Evolutionary conservation across 345 rosid species (phyloP).

Genomic region (Carallia pectinifolia): DNA sequence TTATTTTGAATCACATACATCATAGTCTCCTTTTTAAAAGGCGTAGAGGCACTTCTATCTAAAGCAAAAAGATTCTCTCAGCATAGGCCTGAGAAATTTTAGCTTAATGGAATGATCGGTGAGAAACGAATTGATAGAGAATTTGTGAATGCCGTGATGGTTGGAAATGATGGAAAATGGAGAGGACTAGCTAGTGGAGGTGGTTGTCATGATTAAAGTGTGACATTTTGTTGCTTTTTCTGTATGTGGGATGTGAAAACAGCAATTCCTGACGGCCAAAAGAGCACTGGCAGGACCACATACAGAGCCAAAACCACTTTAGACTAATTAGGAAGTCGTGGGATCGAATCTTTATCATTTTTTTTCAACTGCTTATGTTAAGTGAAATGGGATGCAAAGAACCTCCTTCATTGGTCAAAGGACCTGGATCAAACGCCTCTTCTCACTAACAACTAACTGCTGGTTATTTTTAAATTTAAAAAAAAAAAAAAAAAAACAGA

Average conservation of each 20-base stretch:
- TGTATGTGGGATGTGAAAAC: slow-evolving; percentile 26
- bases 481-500: neutral
- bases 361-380: too few relatives aligned
- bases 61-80: neutral
- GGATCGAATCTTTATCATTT: too few relatives aligned
- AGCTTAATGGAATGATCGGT: neutral
- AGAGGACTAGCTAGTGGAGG: slow-evolving; percentile 27
- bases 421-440: too few relatives aligned
- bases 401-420: too few relatives aligned
- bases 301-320: too few relatives aligned
- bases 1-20: slow-evolving; percentile 1
- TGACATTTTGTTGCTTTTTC: slow-evolving; percentile 20
- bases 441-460: too few relatives aligned
- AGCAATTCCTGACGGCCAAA: slow-evolving; percentile 26
- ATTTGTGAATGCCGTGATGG: slow-evolving; percentile 19
- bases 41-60: slow-evolving; percentile 11
- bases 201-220: slow-evolving; percentile 50
- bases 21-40: neutral
- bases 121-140: slow-evolving; percentile 15
- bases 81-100: neutral
- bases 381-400: too few relatives aligned
- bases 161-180: slow-evolving; percentile 13
- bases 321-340: too few relatives aligned
- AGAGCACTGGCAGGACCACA: neutral
- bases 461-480: neutral